Conservation (phyloP, 768 basidiomycete genomes). For the Lactarius evosmus region DNA sequence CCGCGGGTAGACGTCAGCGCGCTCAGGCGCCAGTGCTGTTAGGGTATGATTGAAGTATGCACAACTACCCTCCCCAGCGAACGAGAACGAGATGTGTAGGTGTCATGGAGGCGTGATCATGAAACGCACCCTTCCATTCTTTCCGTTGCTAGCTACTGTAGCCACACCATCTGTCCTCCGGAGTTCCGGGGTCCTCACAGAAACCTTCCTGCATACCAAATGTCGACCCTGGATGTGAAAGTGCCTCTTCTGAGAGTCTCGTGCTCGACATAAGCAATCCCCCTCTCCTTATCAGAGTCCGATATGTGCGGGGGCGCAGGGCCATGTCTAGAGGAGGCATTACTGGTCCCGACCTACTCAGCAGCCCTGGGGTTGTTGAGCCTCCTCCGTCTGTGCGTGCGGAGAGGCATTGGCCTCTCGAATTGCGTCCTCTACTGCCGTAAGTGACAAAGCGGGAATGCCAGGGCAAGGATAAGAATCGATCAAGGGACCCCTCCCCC, state of each 20-base stretch:
- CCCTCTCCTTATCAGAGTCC: not conserved
- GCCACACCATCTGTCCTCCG: not conserved
- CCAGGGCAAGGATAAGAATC: not conserved
- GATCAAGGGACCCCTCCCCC: not conserved
- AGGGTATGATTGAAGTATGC: not conserved
- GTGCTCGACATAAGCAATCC: not conserved
- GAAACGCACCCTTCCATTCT: conserved; percentile 1
- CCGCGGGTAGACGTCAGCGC: not conserved
- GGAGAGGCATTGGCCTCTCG: too few relatives aligned
- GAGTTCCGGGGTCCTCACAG: not conserved
- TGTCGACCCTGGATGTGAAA: not conserved
- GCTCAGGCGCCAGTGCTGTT: not conserved
- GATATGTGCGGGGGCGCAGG: not conserved
- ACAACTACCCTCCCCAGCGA: not conserved
- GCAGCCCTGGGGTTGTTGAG: not conserved
- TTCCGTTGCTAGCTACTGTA: not conserved
- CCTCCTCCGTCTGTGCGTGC: not conserved
- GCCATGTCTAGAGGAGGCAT: not conserved
- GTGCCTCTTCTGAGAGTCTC: not conserved
- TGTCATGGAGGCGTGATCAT: not conserved
- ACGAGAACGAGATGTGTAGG: not conserved
- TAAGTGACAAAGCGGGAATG: not conserved
- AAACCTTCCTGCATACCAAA: not conserved
- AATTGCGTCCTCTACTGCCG: not conserved
- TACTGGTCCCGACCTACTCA: too few relatives aligned